Conservation (phyloP, 1,139 yeast genomes). For the Zygosaccharomyces sapae region DNA sequence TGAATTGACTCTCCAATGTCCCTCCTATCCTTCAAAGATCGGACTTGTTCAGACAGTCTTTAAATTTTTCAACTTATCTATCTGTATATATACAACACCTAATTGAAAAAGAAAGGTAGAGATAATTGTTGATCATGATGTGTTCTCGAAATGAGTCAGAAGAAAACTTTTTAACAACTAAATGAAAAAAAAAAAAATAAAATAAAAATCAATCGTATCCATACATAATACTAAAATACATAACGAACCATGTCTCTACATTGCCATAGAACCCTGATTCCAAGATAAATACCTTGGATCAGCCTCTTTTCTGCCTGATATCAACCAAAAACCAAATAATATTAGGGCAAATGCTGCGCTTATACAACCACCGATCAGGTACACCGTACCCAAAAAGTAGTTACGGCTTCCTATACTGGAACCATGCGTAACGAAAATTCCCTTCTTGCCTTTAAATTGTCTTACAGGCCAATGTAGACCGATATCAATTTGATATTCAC, state of each 20-base stretch:
- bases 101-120: not conserved
- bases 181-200: not conserved
- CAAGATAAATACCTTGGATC: constrained; percentile 33
- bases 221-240: not conserved
- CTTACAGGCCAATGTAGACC: constrained; percentile 67
- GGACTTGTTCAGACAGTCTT: not conserved
- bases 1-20: not conserved
- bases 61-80: not conserved
- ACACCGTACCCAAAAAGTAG: constrained; percentile 61
- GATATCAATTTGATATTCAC: constrained; percentile 56
- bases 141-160: not conserved
- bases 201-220: not conserved
- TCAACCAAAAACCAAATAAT: constrained; percentile 46
- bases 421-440: constrained; percentile 64
- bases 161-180: not conserved
- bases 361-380: constrained; percentile 58
- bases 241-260: constrained; percentile 3
- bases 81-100: not conserved
- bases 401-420: constrained; percentile 69
- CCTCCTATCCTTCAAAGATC: not conserved
- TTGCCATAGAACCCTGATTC: constrained; percentile 19
- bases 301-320: constrained; percentile 37
- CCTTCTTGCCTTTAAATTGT: constrained; percentile 66
- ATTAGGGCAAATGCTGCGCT: constrained; percentile 46
- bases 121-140: not conserved